Base-by-base conservation (phyloP, 1,284 basidiomycete species). In the Baeospora myosura region DNA sequence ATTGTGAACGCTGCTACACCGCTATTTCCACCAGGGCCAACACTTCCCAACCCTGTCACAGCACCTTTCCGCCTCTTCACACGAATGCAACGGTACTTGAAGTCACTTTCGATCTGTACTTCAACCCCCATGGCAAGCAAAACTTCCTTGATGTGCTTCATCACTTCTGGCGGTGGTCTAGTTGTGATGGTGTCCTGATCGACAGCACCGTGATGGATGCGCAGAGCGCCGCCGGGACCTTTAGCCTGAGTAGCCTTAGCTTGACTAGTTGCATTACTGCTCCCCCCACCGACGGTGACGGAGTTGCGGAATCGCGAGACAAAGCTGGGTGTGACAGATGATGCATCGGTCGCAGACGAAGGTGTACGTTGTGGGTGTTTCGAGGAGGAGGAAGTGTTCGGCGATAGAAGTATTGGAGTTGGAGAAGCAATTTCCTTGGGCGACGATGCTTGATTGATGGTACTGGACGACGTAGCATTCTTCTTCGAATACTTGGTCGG, bases 101-200 rank as follows among this genome's bases (percentile, higher is more conserved):
- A 96, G 57, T 92, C 88, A 50, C 76, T 85, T 68, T 97, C 93
- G 37, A 80, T 67, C 55, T 87, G 79, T 49, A 94, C 74, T 37
- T 95, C 91, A 44, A 98, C 73, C 17, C 95, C 96, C 90, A 98
- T 94, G 31, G 75, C 76, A 52, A 82, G 75, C 43, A 98, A 69
- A 12, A 93, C 86, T 45, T 73, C 71, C 52, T 77, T 73, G 25
- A 98, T 78, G 57, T 93, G 87, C 46, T 73, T 76, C 69, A 98
- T 89, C 32, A 98, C 91, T 49, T 91, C 86, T 4, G 80, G 75
- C 10, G 95, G 94, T 11, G 81, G 69, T 14, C 81, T 76, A 5
- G 85, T 89, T 6, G 94, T 96, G 49, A 98, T 78, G 29, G 86
- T 95, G 17, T 84, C 84, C 57, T 90, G 87, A 62, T 98, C 95